phyloP scores from a whole-genome alignment of 148 eudicot genomes.

The Polygonum maritimum region DNA sequence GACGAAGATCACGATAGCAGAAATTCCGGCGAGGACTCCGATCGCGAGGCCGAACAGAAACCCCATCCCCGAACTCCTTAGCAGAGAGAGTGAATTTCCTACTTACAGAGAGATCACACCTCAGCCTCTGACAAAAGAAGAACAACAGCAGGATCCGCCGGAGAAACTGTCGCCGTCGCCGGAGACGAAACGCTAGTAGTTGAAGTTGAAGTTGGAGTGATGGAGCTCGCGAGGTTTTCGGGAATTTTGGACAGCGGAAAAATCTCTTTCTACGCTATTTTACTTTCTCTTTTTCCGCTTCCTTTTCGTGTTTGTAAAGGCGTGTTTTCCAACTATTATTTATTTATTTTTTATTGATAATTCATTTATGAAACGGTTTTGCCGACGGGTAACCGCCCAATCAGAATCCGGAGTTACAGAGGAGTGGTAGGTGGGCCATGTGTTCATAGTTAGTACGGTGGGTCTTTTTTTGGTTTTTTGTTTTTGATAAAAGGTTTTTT shows the following conservation, averaged over 20 bases:
- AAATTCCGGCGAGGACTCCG: constrained; percentile 52
- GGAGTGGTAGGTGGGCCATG: not conserved
- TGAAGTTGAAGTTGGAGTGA: not conserved
- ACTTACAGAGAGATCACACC: not conserved
- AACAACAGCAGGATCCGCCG: not conserved
- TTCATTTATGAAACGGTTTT: not conserved
- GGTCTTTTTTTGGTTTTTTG: no score
- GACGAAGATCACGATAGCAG: constrained; percentile 52
- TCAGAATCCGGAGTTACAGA: not conserved
- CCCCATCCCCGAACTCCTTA: constrained; percentile 34
- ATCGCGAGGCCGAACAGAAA: constrained; percentile 49
- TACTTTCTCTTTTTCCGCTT: not conserved
- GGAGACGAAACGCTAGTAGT: not conserved
- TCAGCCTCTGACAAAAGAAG: not conserved
- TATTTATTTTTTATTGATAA: not conserved
- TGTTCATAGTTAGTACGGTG: not conserved
- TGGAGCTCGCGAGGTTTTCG: not conserved
- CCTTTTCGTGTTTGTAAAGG: not conserved
- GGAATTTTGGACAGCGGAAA: not conserved
- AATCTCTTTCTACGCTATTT: not conserved
- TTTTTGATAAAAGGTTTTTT: no score
- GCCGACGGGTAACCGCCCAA: not conserved
- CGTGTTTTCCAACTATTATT: not conserved
- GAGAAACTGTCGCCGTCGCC: not conserved
- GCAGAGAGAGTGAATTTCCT: not conserved